Evolutionary conservation across 768 basidiomycete species (phyloP).

Genomic region (Cystofilobasidium macerans): DNA sequence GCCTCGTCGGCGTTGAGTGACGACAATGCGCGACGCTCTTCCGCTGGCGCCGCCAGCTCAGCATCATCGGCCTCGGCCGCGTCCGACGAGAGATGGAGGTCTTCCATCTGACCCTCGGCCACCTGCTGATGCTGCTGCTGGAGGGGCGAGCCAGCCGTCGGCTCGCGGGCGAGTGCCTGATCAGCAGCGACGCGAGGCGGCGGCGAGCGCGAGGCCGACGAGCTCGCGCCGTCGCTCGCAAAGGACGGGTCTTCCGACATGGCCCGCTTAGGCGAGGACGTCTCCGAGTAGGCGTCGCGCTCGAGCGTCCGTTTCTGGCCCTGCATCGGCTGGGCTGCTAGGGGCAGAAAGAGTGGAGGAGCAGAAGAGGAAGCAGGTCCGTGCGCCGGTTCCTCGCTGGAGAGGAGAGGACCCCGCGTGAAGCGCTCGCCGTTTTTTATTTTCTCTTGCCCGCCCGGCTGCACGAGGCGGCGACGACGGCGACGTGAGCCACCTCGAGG

Average conservation of each 20-base stretch:
- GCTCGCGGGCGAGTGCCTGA: neutral
- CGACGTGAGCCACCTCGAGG: too few relatives aligned
- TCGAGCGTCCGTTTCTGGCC: neutral
- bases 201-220: neutral
- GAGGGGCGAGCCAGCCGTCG: neutral
- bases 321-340: neutral
- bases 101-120: neutral
- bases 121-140: neutral
- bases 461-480: too few relatives aligned
- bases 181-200: constrained; percentile 4
- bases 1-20: too few relatives aligned
- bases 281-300: constrained; percentile 3
- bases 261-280: constrained; percentile 25
- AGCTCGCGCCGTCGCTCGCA: constrained; percentile 4
- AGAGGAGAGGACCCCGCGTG: too few relatives aligned
- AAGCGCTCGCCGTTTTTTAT: too few relatives aligned
- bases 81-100: neutral
- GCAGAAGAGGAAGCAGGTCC: too few relatives aligned
- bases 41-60: neutral
- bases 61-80: neutral
- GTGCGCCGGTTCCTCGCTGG: too few relatives aligned
- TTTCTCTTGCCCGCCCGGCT: too few relatives aligned
- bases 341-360: neutral
- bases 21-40: neutral
- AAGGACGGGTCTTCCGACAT: constrained; percentile 20